A percentile compares a stretch with the other conserved stretches of the same genome.
Evolutionary conservation across 2,329 filamentous ascomycete species (phyloP).

Genomic region (Paraphaeosphaeria minitans): DNA sequence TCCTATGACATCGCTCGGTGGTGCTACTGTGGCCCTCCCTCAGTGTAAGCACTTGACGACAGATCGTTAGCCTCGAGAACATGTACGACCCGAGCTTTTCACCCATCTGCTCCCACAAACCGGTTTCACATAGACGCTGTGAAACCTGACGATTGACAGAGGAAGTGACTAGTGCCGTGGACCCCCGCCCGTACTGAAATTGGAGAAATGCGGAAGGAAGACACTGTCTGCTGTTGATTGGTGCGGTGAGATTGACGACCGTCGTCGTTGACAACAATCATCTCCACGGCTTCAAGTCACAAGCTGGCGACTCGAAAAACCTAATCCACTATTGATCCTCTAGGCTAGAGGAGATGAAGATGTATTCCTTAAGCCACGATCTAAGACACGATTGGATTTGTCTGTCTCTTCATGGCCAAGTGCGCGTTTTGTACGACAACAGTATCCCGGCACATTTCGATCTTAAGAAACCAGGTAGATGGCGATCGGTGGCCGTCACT

Average conservation of each 20-base stretch:
- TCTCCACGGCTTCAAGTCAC: neutral
- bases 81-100: conserved; percentile 7
- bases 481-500: neutral
- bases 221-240: neutral
- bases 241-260: neutral
- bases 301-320: neutral
- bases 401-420: neutral
- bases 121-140: neutral
- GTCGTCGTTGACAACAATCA: neutral
- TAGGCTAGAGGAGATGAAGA: neutral
- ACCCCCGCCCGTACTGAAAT: neutral
- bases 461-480: neutral
- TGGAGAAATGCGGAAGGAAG: neutral
- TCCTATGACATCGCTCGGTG: neutral
- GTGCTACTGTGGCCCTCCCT: conserved; percentile 12
- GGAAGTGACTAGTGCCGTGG: neutral
- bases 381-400: neutral
- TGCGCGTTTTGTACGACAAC: conserved; percentile 4
- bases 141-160: neutral
- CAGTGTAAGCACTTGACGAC: neutral
- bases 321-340: no score
- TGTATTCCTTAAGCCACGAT: conserved; percentile 6
- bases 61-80: neutral
- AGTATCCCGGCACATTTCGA: neutral
- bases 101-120: neutral